Evolutionary conservation across 805 yeast genomes (phyloP).

Genomic region (Candida nonsorbophila): DNA sequence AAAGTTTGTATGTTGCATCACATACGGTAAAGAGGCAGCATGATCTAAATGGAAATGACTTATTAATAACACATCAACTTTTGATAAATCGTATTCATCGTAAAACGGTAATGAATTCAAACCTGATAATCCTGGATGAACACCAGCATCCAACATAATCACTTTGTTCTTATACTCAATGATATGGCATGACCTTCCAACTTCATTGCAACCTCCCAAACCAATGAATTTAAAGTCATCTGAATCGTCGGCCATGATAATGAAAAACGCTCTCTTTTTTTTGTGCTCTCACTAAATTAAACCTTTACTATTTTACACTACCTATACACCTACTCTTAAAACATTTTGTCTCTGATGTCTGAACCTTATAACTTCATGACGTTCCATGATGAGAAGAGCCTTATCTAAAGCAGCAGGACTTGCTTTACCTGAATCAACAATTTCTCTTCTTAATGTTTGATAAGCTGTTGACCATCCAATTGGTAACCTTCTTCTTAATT

Average conservation of each 20-base stretch:
- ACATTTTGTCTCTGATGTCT: conserved; percentile 83
- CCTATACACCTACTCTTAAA: conserved; percentile 64
- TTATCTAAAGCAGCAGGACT: conserved; percentile 72
- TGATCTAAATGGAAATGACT: conserved; percentile 97
- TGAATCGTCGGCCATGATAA: conserved; percentile 19
- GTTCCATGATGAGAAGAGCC: conserved; percentile 75
- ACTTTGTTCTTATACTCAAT: conserved; percentile 90
- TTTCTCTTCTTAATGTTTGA: conserved; percentile 75
- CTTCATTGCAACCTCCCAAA: conserved; percentile 97
- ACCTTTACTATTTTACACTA: background rate
- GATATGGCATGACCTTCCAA: conserved; percentile 93
- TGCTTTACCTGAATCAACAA: conserved; percentile 60
- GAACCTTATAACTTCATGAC: conserved; percentile 82
- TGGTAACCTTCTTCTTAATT: conserved; percentile 84
- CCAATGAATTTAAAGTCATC: conserved; percentile 66
- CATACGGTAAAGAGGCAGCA: conserved; percentile 96
- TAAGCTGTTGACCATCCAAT: conserved; percentile 95
- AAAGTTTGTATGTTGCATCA: conserved; percentile 94
- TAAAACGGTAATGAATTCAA: conserved; percentile 89
- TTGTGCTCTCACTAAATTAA: conserved; percentile 2
- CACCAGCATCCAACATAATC: conserved; percentile 96
- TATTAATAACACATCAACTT: conserved; percentile 78
- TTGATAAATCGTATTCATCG: conserved; percentile 88
- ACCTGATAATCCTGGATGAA: conserved; percentile 93
- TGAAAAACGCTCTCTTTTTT: background rate